Percentiles rank a stretch among this genome's conserved stretches.
These are phyloP conservation scores for Hericium erinaceus DNA, from an alignment of 768 basidiomycete species.

Conservation along the genomic window DNA sequence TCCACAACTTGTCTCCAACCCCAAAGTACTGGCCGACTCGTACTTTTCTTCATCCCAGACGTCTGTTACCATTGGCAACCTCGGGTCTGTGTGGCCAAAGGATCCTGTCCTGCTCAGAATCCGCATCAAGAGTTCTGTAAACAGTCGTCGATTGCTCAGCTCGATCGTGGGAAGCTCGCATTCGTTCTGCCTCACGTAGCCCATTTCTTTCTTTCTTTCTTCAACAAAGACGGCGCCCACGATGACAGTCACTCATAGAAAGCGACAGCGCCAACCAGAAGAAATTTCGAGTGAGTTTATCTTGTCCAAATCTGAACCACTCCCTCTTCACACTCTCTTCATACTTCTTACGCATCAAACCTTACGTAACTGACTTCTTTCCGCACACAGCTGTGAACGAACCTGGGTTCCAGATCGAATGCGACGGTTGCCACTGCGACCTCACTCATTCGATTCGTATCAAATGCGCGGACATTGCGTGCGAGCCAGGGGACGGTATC, in stretches of 20 bases:
- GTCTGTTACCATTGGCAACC: too few relatives aligned
- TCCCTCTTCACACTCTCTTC: conserved; percentile 5
- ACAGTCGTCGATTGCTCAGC: too few relatives aligned
- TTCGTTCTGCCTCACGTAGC: too few relatives aligned
- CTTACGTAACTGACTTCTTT: conserved; percentile 19
- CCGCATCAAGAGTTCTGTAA: too few relatives aligned
- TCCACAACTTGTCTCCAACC: too few relatives aligned
- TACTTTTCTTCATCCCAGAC: too few relatives aligned
- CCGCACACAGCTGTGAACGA: conserved; percentile 54
- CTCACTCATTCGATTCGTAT: conserved; percentile 95
- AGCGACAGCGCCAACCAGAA: conserved; percentile 53
- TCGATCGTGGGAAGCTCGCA: too few relatives aligned
- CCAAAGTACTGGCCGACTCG: too few relatives aligned
- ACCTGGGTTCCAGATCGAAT: conserved; percentile 74
- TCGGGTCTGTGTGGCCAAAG: too few relatives aligned
- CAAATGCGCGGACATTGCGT: conserved; percentile 82
- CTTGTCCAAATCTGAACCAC: conserved; percentile 8
- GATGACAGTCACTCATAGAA: conserved; percentile 64
- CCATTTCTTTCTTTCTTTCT: background rate
- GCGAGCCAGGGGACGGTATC: conserved; percentile 69
- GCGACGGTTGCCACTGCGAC: conserved; percentile 78
- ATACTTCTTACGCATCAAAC: conserved; percentile 20
- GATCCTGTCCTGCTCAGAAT: too few relatives aligned
- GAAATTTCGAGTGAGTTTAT: conserved; percentile 49
- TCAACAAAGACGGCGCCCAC: background rate